Evolutionary conservation across 2,329 filamentous ascomycete species (phyloP), one percentile per base, ranked within the genome.

Genomic region (Aspergillus persii): DNA sequence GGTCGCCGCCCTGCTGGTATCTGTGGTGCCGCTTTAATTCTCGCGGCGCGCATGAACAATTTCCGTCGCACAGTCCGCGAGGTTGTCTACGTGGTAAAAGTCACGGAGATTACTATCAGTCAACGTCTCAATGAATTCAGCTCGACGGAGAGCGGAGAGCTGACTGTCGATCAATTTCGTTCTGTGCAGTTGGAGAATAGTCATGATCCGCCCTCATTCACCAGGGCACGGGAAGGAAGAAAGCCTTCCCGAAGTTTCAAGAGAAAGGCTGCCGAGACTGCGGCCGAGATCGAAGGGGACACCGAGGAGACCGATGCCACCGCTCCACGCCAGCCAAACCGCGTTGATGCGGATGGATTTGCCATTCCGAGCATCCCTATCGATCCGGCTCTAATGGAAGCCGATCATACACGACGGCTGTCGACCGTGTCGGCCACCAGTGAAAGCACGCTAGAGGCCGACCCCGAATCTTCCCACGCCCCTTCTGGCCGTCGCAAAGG

Each of bases 41-140:
- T 99, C 74, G 95, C 95, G 6, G 94, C 95, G 8, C 90, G 95
- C 54, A 98, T 98, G 89, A 96, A 97, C 83, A 98, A 98, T 76
- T 99, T 96, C 72, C 89, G 94, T 49, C 88, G 95, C 18, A 96
- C 92, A 0, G 87, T 96, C 11, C 86, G 92, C 31, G 95, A 99
- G 76, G 90, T 99, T 8, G 94, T 98, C n/a, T 98, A 96, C 73
- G 91, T 97, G 41, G 94, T 97, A 73, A 98, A 97, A 73, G 93
- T 98, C 53, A 96, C 93, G 47, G 96, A 96, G 65, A 85, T 92
- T 61, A 99, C 95, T 7, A 92, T 99, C 61, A 90, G 92, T 69
- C 91, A 94, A 72, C 92, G 95, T 62, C 80, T 99, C 8, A 88
- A 93, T 65, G 95, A 99, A 71, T 99, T 98, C 77, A 92, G 91